Evolutionary conservation across 164 flowering plant genomes (phyloP), one percentile per base, ranked within the genome.

Genomic region (Amborella trichopoda): DNA sequence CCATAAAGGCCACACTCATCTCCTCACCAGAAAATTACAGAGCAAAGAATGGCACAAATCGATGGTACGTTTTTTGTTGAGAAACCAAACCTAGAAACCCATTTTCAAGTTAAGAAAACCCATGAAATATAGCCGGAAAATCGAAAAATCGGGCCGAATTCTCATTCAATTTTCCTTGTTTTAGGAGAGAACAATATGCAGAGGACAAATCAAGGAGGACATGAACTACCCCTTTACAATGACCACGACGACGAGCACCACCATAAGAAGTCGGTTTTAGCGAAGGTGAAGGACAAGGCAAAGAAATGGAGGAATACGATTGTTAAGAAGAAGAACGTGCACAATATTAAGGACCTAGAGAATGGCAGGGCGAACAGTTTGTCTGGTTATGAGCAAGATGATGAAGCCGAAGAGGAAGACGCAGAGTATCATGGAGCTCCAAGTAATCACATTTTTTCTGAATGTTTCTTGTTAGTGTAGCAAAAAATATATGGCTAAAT

Each of bases 351-450:
- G n/a, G 21, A 38, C 41, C 16, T 8, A 22, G 8, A 63, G 4
- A 72, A 67, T 13, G 46, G 28, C 10, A 60, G 37, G 3, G 59
- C 60, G 38, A 22, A 45, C 20, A 62, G 75, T 0, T 78, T 78
- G 3, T 50, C 83, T 2, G 60, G 72, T 75, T 83, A 73, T 44
- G 70, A 56, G 58, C 56, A 69, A 60, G 81, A 68, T 17, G 85
- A 75, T 16, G 69, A 66, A 18, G 46, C 44, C n/a, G 71, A 67
- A 1, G 71, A 54, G 2, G 66, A 63, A 23, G 74, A 50, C 3
- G 68, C 81, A 3, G 83, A 81, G 44, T 77, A 70, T 49, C 67
- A 65, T 19, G 90, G 90, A 45, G 88, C 85, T 25, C 94, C 88
- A 55, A 76, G 88, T 80, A 78, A 60, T 36, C 24, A 12, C 18